Evolutionary conservation across 768 basidiomycete genomes (phyloP).

Genomic region (Boletus rubescentipes): DNA sequence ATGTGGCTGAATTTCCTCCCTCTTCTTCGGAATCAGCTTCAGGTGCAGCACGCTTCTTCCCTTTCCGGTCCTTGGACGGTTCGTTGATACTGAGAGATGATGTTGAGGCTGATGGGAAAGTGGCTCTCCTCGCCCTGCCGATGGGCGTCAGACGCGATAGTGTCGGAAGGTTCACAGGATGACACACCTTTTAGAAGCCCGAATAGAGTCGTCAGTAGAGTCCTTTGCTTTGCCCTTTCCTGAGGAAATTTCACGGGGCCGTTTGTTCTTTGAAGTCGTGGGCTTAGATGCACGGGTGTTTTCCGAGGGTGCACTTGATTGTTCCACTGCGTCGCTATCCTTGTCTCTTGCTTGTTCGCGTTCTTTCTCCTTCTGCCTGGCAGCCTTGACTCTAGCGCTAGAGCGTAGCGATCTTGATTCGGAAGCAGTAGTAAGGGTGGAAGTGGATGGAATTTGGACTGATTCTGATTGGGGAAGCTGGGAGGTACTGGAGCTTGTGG

Average conservation of each 20-base stretch:
- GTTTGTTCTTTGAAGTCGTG: constrained; percentile 44
- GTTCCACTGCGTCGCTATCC: constrained; percentile 50
- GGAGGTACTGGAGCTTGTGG: constrained; percentile 57
- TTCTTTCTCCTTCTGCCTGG: constrained; percentile 63
- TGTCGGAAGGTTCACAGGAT: constrained; percentile 31
- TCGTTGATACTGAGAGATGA: constrained; percentile 71
- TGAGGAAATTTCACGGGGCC: constrained; percentile 48
- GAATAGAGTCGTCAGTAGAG: constrained; percentile 47
- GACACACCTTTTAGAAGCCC: constrained; percentile 63
- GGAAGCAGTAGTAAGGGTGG: constrained; percentile 36
- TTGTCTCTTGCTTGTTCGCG: constrained; percentile 54
- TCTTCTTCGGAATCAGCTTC: constrained; percentile 72
- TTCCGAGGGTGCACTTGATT: constrained; percentile 40
- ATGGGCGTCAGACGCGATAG: constrained; percentile 27
- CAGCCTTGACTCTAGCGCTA: constrained; percentile 74
- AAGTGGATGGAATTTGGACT: constrained; percentile 35
- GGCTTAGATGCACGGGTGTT: constrained; percentile 42
- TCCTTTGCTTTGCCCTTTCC: constrained; percentile 69
- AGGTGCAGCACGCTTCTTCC: constrained; percentile 88
- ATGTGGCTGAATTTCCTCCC: constrained; percentile 40
- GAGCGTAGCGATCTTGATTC: constrained; percentile 65
- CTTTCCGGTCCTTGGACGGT: constrained; percentile 72
- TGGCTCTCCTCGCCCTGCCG: constrained; percentile 60
- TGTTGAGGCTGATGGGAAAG: constrained; percentile 39
- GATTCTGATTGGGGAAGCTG: constrained; percentile 43